Conservation (phyloP, 495 filamentous ascomycete species). For the Letharia lupina region DNA sequence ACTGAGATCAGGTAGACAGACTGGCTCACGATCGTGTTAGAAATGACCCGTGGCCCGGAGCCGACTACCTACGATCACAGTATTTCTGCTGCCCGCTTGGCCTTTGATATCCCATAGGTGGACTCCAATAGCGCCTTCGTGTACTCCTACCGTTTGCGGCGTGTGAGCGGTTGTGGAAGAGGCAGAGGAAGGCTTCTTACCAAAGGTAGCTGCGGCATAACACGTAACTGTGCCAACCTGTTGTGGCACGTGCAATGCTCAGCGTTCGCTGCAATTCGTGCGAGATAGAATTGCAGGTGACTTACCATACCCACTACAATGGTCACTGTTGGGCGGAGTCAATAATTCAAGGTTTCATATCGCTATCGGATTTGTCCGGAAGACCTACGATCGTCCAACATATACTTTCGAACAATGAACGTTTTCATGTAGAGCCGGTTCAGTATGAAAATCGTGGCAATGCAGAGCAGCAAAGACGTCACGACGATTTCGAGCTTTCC, state of each 20-base stretch:
- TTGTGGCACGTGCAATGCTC: not conserved
- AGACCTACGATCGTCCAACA: conserved; percentile 14
- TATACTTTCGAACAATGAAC: conserved; percentile 3
- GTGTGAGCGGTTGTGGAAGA: not conserved
- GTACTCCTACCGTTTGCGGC: not conserved
- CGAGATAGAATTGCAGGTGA: not conserved
- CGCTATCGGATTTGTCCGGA: not conserved
- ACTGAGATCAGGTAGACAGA: not conserved
- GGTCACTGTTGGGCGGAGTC: not conserved
- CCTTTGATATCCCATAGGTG: conserved; percentile 10
- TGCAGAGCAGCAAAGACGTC: conserved; percentile 2
- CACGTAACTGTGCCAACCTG: not conserved
- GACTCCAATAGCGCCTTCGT: not conserved
- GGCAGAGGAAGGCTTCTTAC: not conserved
- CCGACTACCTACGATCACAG: not conserved
- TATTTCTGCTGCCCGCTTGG: not conserved
- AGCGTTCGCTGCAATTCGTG: not conserved
- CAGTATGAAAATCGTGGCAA: not conserved
- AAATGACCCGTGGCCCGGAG: not conserved
- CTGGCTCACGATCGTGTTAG: not conserved
- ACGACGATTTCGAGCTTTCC: not conserved
- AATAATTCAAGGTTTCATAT: not conserved
- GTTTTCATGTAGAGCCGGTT: conserved; percentile 14
- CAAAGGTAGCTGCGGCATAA: not conserved
- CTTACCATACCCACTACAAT: conserved; percentile 2